Evolutionary conservation across 2,329 filamentous ascomycete species (phyloP).

Genomic region (Colletotrichum zoysiae): DNA sequence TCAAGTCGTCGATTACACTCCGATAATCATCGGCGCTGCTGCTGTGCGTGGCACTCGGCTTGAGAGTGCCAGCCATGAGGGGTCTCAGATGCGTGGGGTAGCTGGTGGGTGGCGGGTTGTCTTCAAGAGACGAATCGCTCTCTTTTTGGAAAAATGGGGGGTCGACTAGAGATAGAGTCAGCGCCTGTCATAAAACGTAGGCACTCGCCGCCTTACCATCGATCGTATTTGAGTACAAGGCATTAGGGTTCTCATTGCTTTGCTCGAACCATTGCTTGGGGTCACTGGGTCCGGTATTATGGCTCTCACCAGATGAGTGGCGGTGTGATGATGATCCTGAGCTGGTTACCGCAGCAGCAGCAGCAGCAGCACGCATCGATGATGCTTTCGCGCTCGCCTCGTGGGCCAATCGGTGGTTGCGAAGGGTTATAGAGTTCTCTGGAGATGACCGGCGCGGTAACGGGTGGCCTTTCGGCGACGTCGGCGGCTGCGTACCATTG

Average conservation of each 20-base stretch:
- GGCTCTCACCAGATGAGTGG: conserved; percentile 64
- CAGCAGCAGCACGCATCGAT: conserved; percentile 30
- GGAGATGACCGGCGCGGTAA: conserved; percentile 60
- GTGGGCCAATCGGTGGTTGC: conserved; percentile 59
- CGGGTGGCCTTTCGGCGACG: conserved; percentile 53
- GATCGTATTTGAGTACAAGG: conserved; percentile 60
- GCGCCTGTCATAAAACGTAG: background rate
- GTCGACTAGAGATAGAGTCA: conserved; percentile 54
- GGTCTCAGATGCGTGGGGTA: conserved; percentile 44
- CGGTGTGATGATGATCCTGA: conserved; percentile 45
- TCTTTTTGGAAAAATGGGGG: conserved; percentile 68
- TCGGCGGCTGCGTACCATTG: conserved; percentile 44
- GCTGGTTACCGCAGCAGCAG: conserved; percentile 34
- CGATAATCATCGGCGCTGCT: conserved; percentile 81
- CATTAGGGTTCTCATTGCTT: conserved; percentile 63
- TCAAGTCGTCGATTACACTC: conserved; percentile 89
- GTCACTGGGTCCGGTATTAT: conserved; percentile 63
- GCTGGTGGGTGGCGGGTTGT: conserved; percentile 44
- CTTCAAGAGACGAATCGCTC: conserved; percentile 65
- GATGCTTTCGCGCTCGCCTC: conserved; percentile 52
- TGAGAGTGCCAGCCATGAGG: conserved; percentile 45
- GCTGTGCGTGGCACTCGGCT: conserved; percentile 56
- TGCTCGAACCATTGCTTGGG: conserved; percentile 67
- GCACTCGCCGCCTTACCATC: conserved; percentile 54
- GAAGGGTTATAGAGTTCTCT: conserved; percentile 61